phyloP scores from a whole-genome alignment of 176 grass and related monocot species.

The Lolium rigidum region DNA sequence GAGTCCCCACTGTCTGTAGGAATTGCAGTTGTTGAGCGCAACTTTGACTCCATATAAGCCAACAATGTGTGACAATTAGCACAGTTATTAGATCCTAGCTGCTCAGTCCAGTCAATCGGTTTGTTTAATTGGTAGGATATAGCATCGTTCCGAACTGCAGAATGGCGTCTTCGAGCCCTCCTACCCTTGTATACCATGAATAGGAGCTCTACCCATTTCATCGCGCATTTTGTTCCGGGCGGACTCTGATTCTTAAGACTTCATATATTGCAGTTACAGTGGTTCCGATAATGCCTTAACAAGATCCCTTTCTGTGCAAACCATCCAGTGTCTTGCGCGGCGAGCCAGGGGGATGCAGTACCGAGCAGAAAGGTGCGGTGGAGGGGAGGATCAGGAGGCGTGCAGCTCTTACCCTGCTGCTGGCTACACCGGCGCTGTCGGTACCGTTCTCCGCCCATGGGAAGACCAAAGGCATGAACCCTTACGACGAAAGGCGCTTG shows the following conservation, averaged over 20 bases:
- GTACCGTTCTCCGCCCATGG: slow-evolving; percentile 55
- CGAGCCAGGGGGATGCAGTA: slow-evolving; percentile 9
- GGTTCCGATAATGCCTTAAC: not conserved
- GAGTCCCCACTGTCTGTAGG: not conserved
- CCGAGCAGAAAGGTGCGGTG: slow-evolving; percentile 10
- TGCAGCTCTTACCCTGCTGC: slow-evolving; percentile 48
- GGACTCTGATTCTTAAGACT: not conserved
- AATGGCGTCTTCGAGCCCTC: not conserved
- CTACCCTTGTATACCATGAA: not conserved
- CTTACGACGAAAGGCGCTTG: slow-evolving; percentile 85
- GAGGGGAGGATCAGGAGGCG: slow-evolving; percentile 59
- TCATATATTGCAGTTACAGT: not conserved
- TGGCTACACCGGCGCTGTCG: slow-evolving; percentile 49
- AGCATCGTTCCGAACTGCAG: not conserved
- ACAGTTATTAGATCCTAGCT: not conserved
- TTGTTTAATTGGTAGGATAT: not conserved
- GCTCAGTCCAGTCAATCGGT: not conserved
- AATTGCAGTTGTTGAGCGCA: not conserved
- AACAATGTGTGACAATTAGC: not conserved
- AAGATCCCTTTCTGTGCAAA: slow-evolving; percentile 22
- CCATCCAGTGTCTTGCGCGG: slow-evolving; percentile 43
- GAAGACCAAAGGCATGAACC: slow-evolving; percentile 71
- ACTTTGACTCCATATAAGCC: not conserved
- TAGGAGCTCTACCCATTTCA: not conserved
- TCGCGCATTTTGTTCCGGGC: not conserved